Conservation (phyloP, 2,329 filamentous ascomycete genomes). For the Colletotrichum magnum region DNA sequence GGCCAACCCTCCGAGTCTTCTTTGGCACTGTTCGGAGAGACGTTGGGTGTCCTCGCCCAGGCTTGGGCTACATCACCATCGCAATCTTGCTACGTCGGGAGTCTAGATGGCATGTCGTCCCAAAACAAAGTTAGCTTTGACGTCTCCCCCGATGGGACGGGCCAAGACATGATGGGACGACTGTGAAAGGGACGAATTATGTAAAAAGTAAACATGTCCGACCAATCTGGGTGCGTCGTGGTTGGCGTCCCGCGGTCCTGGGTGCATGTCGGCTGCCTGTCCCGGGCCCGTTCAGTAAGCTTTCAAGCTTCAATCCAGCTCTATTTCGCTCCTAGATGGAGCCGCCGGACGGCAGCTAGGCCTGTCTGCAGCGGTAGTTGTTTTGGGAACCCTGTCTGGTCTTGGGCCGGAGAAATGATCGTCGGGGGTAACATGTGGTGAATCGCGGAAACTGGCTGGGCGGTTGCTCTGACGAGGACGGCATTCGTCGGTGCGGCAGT, state of each 20-base stretch:
- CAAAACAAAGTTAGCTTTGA: not conserved
- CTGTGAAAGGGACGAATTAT: not conserved
- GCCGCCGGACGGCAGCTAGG: not conserved
- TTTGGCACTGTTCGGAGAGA: not conserved
- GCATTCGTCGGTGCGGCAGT: not conserved
- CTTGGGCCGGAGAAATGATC: not conserved
- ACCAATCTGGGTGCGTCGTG: not conserved
- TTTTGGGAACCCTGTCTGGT: slow-evolving; percentile 17
- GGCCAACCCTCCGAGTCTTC: not conserved
- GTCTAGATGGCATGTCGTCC: slow-evolving; percentile 29
- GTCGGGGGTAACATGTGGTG: not conserved
- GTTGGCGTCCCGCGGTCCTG: not conserved
- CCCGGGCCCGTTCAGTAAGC: not conserved
- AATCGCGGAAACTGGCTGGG: slow-evolving; percentile 14
- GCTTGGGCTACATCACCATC: slow-evolving; percentile 18
- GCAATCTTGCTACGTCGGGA: slow-evolving; percentile 25
- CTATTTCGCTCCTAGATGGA: slow-evolving; percentile 1
- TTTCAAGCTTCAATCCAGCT: slow-evolving; percentile 33
- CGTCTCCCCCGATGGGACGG: not conserved
- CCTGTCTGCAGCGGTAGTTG: slow-evolving; percentile 19
- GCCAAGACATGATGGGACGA: slow-evolving; percentile 12
- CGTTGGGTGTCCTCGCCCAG: not conserved
- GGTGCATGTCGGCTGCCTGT: not conserved
- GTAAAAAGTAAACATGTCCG: not conserved
- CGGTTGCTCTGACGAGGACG: slow-evolving; percentile 9